Percentiles rank a stretch among this genome's conserved stretches.
phyloP scores from a whole-genome alignment of 2,329 filamentous ascomycete species.

The Neospermospora avenae region DNA sequence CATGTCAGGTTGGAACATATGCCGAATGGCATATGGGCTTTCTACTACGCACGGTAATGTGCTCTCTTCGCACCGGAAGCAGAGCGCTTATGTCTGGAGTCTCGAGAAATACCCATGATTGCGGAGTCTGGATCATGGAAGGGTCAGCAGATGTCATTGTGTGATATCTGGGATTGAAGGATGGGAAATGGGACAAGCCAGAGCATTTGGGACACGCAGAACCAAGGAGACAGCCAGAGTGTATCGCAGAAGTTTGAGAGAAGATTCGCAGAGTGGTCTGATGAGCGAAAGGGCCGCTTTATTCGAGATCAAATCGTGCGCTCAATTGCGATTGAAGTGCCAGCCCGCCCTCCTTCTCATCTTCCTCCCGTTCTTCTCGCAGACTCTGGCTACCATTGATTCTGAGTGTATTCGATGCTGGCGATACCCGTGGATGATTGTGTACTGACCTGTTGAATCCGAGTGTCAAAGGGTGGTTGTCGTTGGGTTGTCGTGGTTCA shows the following conservation, averaged over 20 bases:
- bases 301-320: slow-evolving; percentile 4
- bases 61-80: slow-evolving; percentile 97
- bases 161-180: background rate
- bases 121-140: slow-evolving; percentile 56
- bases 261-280: background rate
- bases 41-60: slow-evolving; percentile 78
- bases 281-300: background rate
- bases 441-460: slow-evolving; percentile 11
- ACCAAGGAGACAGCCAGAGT: slow-evolving; percentile 7
- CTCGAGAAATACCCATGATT: slow-evolving; percentile 99
- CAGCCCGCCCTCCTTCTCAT: background rate
- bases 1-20: slow-evolving; percentile 69
- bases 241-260: background rate
- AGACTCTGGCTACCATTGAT: background rate
- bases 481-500: slow-evolving; percentile 10
- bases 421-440: background rate
- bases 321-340: slow-evolving; percentile 1
- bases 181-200: background rate
- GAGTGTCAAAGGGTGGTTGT: slow-evolving; percentile 12
- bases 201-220: slow-evolving; percentile 1
- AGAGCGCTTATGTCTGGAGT: slow-evolving; percentile 99
- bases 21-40: slow-evolving; percentile 62
- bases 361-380: background rate
- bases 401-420: background rate
- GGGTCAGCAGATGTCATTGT: slow-evolving; percentile 27